A percentile compares a stretch with the other conserved stretches of the same genome.
Conservation (phyloP, 2,329 filamentous ascomycete genomes). For the Daldinia sp. region DNA sequence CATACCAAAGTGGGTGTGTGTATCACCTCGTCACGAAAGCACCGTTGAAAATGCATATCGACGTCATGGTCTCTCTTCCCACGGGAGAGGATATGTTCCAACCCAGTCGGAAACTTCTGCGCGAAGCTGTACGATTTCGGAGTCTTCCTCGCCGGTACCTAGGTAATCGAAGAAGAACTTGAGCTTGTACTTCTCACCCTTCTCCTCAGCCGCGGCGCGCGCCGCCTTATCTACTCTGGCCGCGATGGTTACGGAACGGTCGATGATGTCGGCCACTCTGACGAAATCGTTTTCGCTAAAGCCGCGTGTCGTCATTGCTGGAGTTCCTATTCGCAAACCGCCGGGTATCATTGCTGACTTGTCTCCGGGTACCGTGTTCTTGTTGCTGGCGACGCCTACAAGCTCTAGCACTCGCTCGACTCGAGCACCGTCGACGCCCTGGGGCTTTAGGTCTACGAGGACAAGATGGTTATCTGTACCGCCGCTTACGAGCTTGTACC, state of each 20-base stretch:
- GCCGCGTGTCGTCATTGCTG: constrained; percentile 97
- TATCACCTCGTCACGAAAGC: constrained; percentile 6
- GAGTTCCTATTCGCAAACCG: constrained; percentile 92
- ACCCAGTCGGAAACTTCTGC: constrained; percentile 85
- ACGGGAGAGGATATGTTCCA: constrained; percentile 78
- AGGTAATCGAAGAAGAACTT: constrained; percentile 77
- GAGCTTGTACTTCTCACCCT: constrained; percentile 74
- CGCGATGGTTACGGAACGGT: constrained; percentile 83
- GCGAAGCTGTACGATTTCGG: constrained; percentile 78
- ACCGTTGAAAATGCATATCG: constrained; percentile 29
- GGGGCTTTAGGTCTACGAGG: constrained; percentile 89
- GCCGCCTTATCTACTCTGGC: constrained; percentile 80
- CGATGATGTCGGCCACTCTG: constrained; percentile 86
- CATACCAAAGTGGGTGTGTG: neutral
- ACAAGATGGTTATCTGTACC: constrained; percentile 99
- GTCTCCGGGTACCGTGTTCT: constrained; percentile 98
- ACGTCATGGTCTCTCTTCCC: constrained; percentile 61
- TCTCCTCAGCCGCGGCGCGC: constrained; percentile 74
- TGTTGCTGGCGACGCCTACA: constrained; percentile 97
- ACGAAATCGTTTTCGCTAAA: constrained; percentile 90
- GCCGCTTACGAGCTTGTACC: constrained; percentile 90
- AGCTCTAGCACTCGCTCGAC: constrained; percentile 92
- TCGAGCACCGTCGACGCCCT: constrained; percentile 86
- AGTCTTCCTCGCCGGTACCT: constrained; percentile 73
- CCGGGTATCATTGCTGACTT: constrained; percentile 93